These are phyloP conservation scores for Salix koriyanagi DNA, from an alignment of 345 rosid species.

Conservation along the genomic window DNA sequence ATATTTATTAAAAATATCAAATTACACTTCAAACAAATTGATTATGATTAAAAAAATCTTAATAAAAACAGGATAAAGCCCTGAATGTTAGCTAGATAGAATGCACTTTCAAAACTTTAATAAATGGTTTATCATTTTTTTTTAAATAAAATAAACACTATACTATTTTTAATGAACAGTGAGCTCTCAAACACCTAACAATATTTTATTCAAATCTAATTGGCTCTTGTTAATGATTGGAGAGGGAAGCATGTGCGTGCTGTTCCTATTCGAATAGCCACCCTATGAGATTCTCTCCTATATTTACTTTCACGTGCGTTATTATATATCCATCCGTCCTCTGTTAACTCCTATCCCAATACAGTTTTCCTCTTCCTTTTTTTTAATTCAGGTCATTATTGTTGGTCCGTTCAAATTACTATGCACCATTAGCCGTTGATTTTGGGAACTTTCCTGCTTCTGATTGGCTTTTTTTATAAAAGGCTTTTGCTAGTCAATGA, in stretches of 20 bases:
- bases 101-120: too few relatives aligned
- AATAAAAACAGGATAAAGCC: too few relatives aligned
- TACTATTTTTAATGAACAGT: too few relatives aligned
- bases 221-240: slow-evolving; percentile 1
- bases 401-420: neutral
- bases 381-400: neutral
- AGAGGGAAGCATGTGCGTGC: slow-evolving; percentile 3
- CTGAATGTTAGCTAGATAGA: too few relatives aligned
- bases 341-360: neutral
- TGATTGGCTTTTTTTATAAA: neutral
- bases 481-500: neutral
- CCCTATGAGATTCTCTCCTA: neutral
- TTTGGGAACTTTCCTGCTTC: neutral
- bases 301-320: neutral
- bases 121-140: too few relatives aligned
- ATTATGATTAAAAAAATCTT: too few relatives aligned
- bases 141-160: too few relatives aligned
- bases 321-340: neutral
- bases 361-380: neutral
- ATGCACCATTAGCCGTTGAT: neutral
- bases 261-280: neutral
- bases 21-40: too few relatives aligned
- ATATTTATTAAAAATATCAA: too few relatives aligned
- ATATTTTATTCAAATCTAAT: too few relatives aligned
- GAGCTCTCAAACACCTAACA: too few relatives aligned